Base-by-base conservation (phyloP, 2,329 filamentous ascomycete species). In the Rhytidhysteron rufulum region DNA sequence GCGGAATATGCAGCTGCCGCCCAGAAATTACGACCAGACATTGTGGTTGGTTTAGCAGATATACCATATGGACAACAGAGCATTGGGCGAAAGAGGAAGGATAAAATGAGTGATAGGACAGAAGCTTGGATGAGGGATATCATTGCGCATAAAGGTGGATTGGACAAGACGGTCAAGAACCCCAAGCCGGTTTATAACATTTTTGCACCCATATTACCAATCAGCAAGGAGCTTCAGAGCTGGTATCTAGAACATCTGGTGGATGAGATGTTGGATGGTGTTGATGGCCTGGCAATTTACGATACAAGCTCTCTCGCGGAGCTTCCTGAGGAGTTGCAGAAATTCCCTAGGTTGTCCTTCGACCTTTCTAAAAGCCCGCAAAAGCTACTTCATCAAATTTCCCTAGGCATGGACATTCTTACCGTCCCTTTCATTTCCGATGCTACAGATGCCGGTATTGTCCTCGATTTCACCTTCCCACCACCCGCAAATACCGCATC, bases 91-190 rank as follows among this genome's bases (percentile, higher is more conserved):
- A 95, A 94, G 66, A 78, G 90, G 33, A 79, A 85, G 34, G 74
- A 81, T 25, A 89, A 87, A 56, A 96, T 95, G 82, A 83, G 82
- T 18, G 88, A 93, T 57, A 77, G 91, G 41, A 95, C 88, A 1
- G 85, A 93, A 59, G 77, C 79, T 27, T 97, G 89, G 88, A 72
- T 91, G 15, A 77, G 80, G 18, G 78, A 85, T 47, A 80, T 88
- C 37, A 71, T 89, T 25, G 66, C 68, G 13, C 60, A 67, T 20
- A 61, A 67, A 39, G 65, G 40, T 18, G 40, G 58, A 3, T 36
- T 62, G 2, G 60, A 65, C 16, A 42, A 55, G 24, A 37, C 40
- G 17, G 49, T 34, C 1, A 59, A 62, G 40, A 55, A 46, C 13
- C 41, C 41, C 13, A 19, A 22, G 18, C 33, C 18, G n/a, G 24